Evolutionary conservation across 2,329 filamentous ascomycete species (phyloP).

Genomic region (Thelonectria rubi): DNA sequence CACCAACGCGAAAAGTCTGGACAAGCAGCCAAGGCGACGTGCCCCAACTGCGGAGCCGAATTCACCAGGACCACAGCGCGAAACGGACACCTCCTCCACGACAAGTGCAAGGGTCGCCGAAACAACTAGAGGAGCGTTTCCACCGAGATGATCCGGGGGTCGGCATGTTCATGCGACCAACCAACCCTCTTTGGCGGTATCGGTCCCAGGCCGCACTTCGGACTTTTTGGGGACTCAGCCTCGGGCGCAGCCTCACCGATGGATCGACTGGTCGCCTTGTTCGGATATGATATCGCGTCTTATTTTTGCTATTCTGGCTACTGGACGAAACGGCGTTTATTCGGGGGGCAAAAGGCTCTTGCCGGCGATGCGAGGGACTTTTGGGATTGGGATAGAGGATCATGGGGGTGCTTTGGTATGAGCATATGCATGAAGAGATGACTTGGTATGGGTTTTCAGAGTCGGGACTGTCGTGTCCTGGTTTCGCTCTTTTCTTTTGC

Average conservation of each 20-base stretch:
- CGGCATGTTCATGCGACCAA: conserved; percentile 29
- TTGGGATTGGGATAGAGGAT: conserved; percentile 32
- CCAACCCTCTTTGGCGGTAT: conserved; percentile 22
- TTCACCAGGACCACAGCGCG: conserved; percentile 90
- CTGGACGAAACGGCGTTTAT: conserved; percentile 34
- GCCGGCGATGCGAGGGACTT: conserved; percentile 25
- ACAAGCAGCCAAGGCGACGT: conserved; percentile 86
- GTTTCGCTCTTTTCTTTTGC: conserved; percentile 23
- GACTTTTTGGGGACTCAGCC: conserved; percentile 35
- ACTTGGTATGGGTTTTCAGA: conserved; percentile 29
- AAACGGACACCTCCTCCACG: conserved; percentile 85
- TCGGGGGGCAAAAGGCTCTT: conserved; percentile 26
- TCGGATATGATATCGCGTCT: conserved; percentile 29
- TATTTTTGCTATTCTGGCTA: conserved; percentile 29
- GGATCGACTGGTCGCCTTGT: conserved; percentile 14
- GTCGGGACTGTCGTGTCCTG: conserved; percentile 21
- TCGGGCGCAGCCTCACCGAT: conserved; percentile 31
- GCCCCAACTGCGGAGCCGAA: conserved; percentile 90
- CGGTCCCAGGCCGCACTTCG: conserved; percentile 26
- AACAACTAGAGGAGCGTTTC: conserved; percentile 36
- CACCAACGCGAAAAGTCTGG: conserved; percentile 96
- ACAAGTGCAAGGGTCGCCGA: conserved; percentile 83
- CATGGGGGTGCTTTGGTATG: conserved; percentile 25
- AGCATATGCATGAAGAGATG: conserved; percentile 37
- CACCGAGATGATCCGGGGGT: conserved; percentile 24